Percentiles rank a stretch among this genome's conserved stretches.
Evolutionary conservation across 176 grass and related monocot genomes (phyloP).

Genomic region (Secale cereale): DNA sequence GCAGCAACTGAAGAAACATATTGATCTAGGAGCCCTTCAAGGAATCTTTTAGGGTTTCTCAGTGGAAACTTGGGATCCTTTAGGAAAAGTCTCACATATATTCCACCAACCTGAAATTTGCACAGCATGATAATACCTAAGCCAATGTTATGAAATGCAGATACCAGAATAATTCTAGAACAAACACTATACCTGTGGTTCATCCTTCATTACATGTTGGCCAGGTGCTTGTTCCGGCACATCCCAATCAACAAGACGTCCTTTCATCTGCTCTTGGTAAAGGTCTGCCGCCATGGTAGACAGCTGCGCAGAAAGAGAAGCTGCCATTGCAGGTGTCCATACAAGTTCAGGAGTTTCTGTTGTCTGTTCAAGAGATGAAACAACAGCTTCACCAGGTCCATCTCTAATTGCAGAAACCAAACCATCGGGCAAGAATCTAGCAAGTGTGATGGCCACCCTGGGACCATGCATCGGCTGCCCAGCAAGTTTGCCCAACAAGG

Average conservation of each 20-base stretch:
- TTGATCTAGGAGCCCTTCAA: conserved; percentile 98
- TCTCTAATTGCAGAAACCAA: conserved; percentile 93
- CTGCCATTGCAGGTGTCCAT: conserved; percentile 97
- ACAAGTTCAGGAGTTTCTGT: conserved; percentile 99
- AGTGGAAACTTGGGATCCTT: conserved; percentile 99
- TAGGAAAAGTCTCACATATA: conserved; percentile 96
- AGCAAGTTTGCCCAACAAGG: conserved; percentile 90
- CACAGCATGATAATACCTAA: conserved; percentile 23
- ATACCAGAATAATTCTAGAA: background rate
- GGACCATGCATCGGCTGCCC: conserved; percentile 99
- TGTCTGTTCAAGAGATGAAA: conserved; percentile 85
- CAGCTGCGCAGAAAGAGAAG: conserved; percentile 91
- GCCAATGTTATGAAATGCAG: conserved; percentile 14
- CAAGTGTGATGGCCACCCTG: conserved; percentile 88
- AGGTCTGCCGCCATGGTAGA: conserved; percentile 91
- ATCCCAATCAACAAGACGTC: conserved; percentile 95
- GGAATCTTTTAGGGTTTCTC: conserved; percentile 98
- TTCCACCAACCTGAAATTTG: conserved; percentile 91
- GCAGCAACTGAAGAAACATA: conserved; percentile 96
- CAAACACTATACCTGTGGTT: conserved; percentile 81
- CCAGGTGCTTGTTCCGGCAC: conserved; percentile 93
- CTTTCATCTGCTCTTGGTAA: conserved; percentile 98
- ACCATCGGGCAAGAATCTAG: conserved; percentile 92
- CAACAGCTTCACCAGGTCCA: conserved; percentile 93
- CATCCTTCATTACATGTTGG: conserved; percentile 98